Conservation (phyloP, 805 yeast genomes). For the Candida germanica region DNA sequence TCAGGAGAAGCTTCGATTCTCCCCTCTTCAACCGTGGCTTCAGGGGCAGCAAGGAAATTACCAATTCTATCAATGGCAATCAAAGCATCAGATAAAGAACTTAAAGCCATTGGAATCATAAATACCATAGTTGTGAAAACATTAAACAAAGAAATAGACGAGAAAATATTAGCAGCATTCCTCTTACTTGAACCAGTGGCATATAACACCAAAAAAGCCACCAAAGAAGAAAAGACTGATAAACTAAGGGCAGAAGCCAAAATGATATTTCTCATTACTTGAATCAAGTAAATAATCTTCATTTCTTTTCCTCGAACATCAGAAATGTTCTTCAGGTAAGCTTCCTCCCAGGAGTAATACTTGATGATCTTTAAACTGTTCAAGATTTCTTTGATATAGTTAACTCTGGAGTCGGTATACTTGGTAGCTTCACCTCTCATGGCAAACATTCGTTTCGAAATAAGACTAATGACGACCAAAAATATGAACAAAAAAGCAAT, state of each 20-base stretch:
- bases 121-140: slow-evolving; percentile 60
- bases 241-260: slow-evolving; percentile 66
- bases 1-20: slow-evolving; percentile 24
- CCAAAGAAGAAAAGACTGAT: slow-evolving; percentile 70
- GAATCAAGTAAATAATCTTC: slow-evolving; percentile 57
- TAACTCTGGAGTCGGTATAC: slow-evolving; percentile 75
- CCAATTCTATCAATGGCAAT: slow-evolving; percentile 60
- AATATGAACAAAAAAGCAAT: slow-evolving; percentile 54
- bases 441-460: slow-evolving; percentile 51
- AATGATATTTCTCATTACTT: slow-evolving; percentile 56
- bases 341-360: slow-evolving; percentile 87
- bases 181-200: slow-evolving; percentile 27
- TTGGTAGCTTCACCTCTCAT: slow-evolving; percentile 57
- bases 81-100: slow-evolving; percentile 65
- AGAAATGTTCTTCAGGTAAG: slow-evolving; percentile 59
- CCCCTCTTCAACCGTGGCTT: slow-evolving; percentile 32
- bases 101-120: slow-evolving; percentile 67
- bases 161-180: slow-evolving; percentile 62
- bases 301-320: slow-evolving; percentile 62
- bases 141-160: slow-evolving; percentile 68
- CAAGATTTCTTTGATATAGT: slow-evolving; percentile 73
- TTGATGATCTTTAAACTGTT: slow-evolving; percentile 78
- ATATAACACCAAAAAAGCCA: slow-evolving; percentile 41
- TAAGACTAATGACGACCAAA: slow-evolving; percentile 41
- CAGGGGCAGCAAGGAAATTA: slow-evolving; percentile 46